Base-by-base conservation (phyloP, 768 basidiomycete species). In the Crepidotus variabilis region DNA sequence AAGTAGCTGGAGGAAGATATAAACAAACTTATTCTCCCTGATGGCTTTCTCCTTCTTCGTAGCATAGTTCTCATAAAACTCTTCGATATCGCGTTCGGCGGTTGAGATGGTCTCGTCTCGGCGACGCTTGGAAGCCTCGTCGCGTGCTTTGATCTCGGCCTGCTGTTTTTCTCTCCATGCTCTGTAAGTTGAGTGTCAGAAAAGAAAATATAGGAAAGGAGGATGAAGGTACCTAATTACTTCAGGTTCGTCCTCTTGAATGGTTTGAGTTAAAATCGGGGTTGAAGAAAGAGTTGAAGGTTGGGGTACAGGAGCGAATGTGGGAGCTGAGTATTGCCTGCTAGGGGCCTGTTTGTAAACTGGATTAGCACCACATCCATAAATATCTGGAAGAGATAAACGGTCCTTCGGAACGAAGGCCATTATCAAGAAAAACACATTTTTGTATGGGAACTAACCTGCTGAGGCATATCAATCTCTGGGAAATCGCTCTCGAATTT, bases 161-260 rank as follows among this genome's bases (percentile, higher is more conserved):
- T 84, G 85, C 65, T 97, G 95, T 65, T 83, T 85, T 67, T 86
- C 89, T 47, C 91, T 85, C 96, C 96, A 98, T 66, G 86, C 77
- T 68, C 92, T 95, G 67, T 11, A 23, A 34, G 32, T 18, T 43
- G 20, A 6, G n/a, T 18, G 32, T 61, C 8, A 60, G 58, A n/a
- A n/a, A n/a, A n/a, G n/a, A n/a, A n/a, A n/a, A n/a, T n/a, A n/a
- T n/a, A n/a, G n/a, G n/a, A n/a, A n/a, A n/a, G n/a, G n/a, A n/a
- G n/a, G n/a, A n/a, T n/a, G n/a, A n/a, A n/a, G n/a, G n/a, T 63
- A 92, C 92, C 80, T 88, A 78, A 94, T 92, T 39, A 90, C 88
- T 64, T 94, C 83, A 6, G 92, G 90, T 69, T 94, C 92, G 21
- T 91, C 90, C 67, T 91, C 90, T 23, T 82, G 77, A 14, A 86